Base-by-base conservation (phyloP, 2,329 filamentous ascomycete species). In the Aspergillus brasiliensis region DNA sequence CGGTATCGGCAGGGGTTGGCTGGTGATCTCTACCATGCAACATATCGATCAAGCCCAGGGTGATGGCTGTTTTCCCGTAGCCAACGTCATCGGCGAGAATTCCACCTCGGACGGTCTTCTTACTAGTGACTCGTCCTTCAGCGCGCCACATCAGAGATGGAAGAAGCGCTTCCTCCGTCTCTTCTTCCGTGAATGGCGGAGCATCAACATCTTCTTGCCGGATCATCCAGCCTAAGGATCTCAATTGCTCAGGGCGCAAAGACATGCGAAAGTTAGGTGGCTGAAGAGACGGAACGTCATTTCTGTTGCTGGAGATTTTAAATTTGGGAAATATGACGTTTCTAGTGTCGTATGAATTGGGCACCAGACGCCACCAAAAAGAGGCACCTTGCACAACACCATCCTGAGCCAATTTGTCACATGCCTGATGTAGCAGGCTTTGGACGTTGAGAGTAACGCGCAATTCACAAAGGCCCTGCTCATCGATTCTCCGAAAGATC, bases 41-140 rank as follows among this genome's bases (percentile, higher is more conserved):
- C 3, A 75, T 71, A 37, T 84, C 77, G 28, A 88, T 81, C 8
- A 89, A 71, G 0, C 80, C 86, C 11, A 90, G 77, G 2, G 81
- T 82, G 0, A 84, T 82, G 1, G 86, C 82, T 0, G 88, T 90
- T 67, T 91, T 90, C 0, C 88, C 88, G 67, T 87, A 90, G 0
- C 85, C 87, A 34, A 88, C 86, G 47, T 85, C 80, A 66, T 89
- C 86, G 2, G 86, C 86, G 34, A 89, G 77, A 17, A 90, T 79
- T 5, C 87, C 88, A 11, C 88, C 87, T 17, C 80, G 81, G 42
- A 87, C 63, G 10, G 62, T 57, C 37, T 68, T 71, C 62, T 31
- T 60, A 37, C 55, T 77, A 51, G n/a, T 71, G 23, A 37, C 77
- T 69, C 60, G 79, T 65, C n/a, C 85, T 69, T 88, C 86, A 2